Base-by-base conservation (phyloP, 352 stramenopile species). In the Phytophthora capsici region DNA sequence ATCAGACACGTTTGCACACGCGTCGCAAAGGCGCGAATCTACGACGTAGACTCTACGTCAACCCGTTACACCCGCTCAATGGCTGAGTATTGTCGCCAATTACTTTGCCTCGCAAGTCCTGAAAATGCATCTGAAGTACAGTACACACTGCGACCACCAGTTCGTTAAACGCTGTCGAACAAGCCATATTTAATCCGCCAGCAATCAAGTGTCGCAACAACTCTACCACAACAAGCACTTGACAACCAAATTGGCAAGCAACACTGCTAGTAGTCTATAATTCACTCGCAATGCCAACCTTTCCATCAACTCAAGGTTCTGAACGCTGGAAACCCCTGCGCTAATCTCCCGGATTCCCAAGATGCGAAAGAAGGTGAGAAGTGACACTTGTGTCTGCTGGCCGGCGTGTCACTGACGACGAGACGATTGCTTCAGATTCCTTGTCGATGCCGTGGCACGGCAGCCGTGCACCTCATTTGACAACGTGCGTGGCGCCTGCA, bases 391-490 rank as follows among this genome's bases (percentile, higher is more conserved):
- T 41, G 34, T 19, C 20, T 37, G 6, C 28, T 46, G 54, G 7
- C 19, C 25, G 43, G 54, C 47, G 23, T 58, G 46, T 65, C 48
- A 43, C 47, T 30, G 17, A 47, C 57, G n/a, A 66, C 30, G 2
- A 25, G 57, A 66, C 57, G 57, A 58, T 55, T 65, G 57, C 57
- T 64, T 64, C 57, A 66, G 57, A 59, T 65, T 65, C 48, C 16
- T n/a, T 16, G 34, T 44, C 41, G n/a, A 14, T 34, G 28, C 3
- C n/a, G n/a, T n/a, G n/a, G n/a, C n/a, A n/a, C n/a, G n/a, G n/a
- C n/a, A n/a, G n/a, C 2, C 32, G 14, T 32, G 32, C 17, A 48
- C 47, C 37, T 41, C 44, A 63, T 41, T 63, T 63, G 56, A 63
- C 56, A 63, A 59, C 44, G 34, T 66, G 50, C 50, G 50, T 66